Evolutionary conservation across 2,329 filamentous ascomycete genomes (phyloP), one percentile per base, ranked within the genome.

Genomic region (Colletotrichum sp.): DNA sequence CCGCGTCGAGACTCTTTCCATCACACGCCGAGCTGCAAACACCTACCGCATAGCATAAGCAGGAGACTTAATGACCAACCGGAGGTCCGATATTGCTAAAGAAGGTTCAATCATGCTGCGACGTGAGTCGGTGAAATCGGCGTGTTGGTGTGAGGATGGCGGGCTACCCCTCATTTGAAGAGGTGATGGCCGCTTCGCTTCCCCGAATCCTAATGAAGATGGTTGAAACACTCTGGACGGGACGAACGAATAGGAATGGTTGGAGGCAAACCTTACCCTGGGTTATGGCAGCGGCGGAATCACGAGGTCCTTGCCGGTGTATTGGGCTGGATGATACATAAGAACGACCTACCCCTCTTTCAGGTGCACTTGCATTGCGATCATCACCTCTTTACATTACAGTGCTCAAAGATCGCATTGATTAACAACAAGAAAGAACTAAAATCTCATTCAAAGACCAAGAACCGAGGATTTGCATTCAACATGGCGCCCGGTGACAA

Each of bases 211-310:
- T 13, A 68, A 64, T 68, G 34, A 26, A 71, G 70, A 49, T 63
- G n/a, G 18, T 64, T 73, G 73, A 76, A 76, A 73, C 73, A 28
- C 9, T 16, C 15, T 30, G 21, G 44, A 68, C 16, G 44, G 21
- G 64, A 76, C 12, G 73, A 73, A 68, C 70, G 64, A 76, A 76
- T 76, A 39, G 70, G 64, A 73, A n/a, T 16, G 32, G 7, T 49
- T 60, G 73, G 64, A 49, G 26, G n/a, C 5, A 49, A 68, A 68
- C 57, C 66, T 18, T 64, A 39, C 57, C 32, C 26, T 24, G 18
- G 64, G 44, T 60, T 30, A 9, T 34, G 32, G 36, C 39, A 55
- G n/a, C 39, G n/a, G 30, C n/a, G 18, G 9, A 62, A 36, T 32
- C 44, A 24, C 10, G 16, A 18, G 69, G 34, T 21, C 21, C 16